phyloP scores from a whole-genome alignment of 164 flowering plant species.

The Stephania yunnanensis region DNA sequence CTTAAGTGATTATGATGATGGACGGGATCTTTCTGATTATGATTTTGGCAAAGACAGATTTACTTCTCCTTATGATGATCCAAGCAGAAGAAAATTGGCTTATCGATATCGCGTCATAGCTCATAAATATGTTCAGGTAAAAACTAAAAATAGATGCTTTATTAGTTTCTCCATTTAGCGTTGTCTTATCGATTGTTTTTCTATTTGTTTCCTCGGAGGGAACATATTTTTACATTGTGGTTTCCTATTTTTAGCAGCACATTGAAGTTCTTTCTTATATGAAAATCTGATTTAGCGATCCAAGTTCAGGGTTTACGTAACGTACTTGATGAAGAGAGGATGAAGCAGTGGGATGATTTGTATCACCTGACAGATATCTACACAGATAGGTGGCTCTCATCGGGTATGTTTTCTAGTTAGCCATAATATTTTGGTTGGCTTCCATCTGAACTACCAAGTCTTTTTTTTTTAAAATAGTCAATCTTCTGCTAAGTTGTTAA shows the following conservation, averaged over 20 bases:
- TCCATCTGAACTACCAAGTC: background rate
- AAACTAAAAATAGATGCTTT: conserved; percentile 1
- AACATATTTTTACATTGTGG: background rate
- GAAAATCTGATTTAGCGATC: background rate
- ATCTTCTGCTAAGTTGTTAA: background rate
- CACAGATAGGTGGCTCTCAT: conserved; percentile 91
- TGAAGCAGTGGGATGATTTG: conserved; percentile 54
- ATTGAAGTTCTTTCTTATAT: background rate
- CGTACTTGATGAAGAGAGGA: conserved; percentile 43
- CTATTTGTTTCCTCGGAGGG: background rate
- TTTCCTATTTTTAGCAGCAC: background rate
- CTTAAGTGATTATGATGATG: conserved; percentile 71
- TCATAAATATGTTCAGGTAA: conserved; percentile 67
- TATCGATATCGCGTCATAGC: conserved; percentile 69
- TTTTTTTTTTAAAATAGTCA: background rate
- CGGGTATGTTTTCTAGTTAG: conserved; percentile 47
- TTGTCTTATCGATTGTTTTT: background rate
- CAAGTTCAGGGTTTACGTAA: conserved; percentile 63
- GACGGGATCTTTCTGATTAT: conserved; percentile 65
- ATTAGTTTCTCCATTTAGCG: background rate
- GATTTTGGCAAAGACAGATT: conserved; percentile 69
- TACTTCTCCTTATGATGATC: conserved; percentile 49
- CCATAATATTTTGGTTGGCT: background rate
- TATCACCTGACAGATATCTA: conserved; percentile 70
- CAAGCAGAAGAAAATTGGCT: conserved; percentile 66